These are phyloP conservation scores for Borealophlyctis nickersoniae DNA, from an alignment of 192 early-diverging fungal species.

Conservation along the genomic window DNA sequence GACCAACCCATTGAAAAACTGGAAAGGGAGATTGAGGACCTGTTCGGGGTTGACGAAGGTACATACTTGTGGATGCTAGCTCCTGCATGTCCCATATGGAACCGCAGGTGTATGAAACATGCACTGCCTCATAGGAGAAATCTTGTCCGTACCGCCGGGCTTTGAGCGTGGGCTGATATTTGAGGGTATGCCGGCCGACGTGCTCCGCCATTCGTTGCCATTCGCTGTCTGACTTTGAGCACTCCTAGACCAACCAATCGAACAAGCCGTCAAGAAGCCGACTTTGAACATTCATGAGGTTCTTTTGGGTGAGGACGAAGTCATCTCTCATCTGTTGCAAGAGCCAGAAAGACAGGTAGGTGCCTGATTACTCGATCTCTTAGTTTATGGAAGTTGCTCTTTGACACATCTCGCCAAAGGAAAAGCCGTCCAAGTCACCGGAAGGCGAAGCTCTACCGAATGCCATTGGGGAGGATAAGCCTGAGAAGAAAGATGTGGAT, in stretches of 20 bases:
- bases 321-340: neutral
- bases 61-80: neutral
- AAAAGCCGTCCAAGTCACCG: neutral
- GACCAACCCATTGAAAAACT: slow-evolving; percentile 22
- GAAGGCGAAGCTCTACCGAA: no score
- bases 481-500: slow-evolving; percentile 30
- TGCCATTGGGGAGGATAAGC: slow-evolving; percentile 21
- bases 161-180: slow-evolving; percentile 65
- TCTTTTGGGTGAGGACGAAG: slow-evolving; percentile 13
- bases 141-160: slow-evolving; percentile 65
- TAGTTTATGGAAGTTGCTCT: no score
- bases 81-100: no score
- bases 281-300: slow-evolving; percentile 20
- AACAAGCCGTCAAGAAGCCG: no score
- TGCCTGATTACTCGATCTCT: no score
- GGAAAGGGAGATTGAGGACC: slow-evolving; percentile 25
- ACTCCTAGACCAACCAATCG: no score
- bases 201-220: no score
- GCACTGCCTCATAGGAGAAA: slow-evolving; percentile 32
- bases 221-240: no score
- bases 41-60: slow-evolving; percentile 37
- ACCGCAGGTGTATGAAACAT: slow-evolving; percentile 8
- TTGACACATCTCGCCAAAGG: neutral
- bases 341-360: no score
- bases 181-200: slow-evolving; percentile 27